A percentile compares a stretch with the other conserved stretches of the same genome.
phyloP scores from a whole-genome alignment of 148 eudicot genomes.

The Simmondsia chinensis region DNA sequence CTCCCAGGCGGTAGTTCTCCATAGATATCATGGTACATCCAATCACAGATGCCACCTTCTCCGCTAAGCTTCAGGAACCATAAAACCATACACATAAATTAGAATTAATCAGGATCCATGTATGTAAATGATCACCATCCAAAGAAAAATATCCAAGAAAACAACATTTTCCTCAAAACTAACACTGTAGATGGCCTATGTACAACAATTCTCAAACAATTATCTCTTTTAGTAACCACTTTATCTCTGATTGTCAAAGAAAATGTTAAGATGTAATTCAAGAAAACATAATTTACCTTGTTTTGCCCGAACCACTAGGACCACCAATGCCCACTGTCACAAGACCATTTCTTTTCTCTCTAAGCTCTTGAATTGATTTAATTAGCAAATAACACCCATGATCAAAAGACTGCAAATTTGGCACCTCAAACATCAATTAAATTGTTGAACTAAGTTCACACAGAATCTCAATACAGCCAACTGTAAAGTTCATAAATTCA shows the following conservation, averaged over 20 bases:
- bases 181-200: too few relatives aligned
- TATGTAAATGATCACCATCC: constrained; percentile 1
- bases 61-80: constrained; percentile 76
- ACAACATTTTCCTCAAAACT: too few relatives aligned
- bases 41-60: constrained; percentile 97
- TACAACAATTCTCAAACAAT: too few relatives aligned
- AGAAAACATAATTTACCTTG: constrained; percentile 41
- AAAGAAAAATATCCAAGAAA: background rate
- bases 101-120: too few relatives aligned
- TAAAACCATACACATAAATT: background rate
- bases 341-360: constrained; percentile 74
- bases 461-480: too few relatives aligned
- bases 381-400: constrained; percentile 89
- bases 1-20: constrained; percentile 91
- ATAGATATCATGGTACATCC: constrained; percentile 79
- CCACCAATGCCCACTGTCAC: constrained; percentile 98
- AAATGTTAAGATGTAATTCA: too few relatives aligned
- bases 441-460: too few relatives aligned
- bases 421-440: constrained; percentile 7
- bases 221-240: too few relatives aligned
- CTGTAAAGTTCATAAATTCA: too few relatives aligned
- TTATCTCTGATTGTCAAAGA: too few relatives aligned
- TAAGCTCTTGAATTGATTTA: constrained; percentile 90
- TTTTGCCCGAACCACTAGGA: constrained; percentile 96
- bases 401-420: constrained; percentile 68